phyloP scores from a whole-genome alignment of 75 land plant species.

The Larix kaempferi region DNA sequence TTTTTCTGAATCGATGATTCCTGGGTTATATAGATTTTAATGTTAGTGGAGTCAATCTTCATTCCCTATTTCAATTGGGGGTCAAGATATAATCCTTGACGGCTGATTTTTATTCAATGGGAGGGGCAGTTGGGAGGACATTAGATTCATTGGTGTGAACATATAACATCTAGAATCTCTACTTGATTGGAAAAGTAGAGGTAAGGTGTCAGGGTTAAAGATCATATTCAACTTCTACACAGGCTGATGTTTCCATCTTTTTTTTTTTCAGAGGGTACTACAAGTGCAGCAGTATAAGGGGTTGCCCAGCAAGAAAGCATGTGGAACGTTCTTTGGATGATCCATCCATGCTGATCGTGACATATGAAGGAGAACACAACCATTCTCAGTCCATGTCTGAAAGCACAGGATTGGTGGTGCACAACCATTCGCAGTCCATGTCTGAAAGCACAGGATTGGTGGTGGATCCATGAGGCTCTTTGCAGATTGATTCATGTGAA shows the following conservation, averaged over 20 bases:
- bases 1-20: no score
- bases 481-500: not conserved
- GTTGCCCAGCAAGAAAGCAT: slow-evolving; percentile 57
- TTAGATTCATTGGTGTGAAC: not conserved
- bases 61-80: not conserved
- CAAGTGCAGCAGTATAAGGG: slow-evolving; percentile 55
- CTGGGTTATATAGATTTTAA: no score
- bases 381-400: slow-evolving; percentile 7
- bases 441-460: slow-evolving; percentile 7
- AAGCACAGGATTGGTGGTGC: slow-evolving; percentile 13
- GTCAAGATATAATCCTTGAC: not conserved
- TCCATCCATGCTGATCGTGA: slow-evolving; percentile 46
- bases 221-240: not conserved
- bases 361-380: slow-evolving; percentile 52
- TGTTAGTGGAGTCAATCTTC: not conserved
- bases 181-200: not conserved
- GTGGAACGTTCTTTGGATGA: slow-evolving; percentile 52
- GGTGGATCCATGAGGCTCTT: not conserved
- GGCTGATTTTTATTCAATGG: not conserved
- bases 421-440: slow-evolving; percentile 4
- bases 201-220: not conserved
- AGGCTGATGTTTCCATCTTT: slow-evolving; percentile 1
- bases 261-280: slow-evolving; percentile 49
- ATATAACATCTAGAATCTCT: not conserved
- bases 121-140: not conserved